phyloP scores from a whole-genome alignment of 2,329 filamentous ascomycete species.

The Colletotrichum lentis region DNA sequence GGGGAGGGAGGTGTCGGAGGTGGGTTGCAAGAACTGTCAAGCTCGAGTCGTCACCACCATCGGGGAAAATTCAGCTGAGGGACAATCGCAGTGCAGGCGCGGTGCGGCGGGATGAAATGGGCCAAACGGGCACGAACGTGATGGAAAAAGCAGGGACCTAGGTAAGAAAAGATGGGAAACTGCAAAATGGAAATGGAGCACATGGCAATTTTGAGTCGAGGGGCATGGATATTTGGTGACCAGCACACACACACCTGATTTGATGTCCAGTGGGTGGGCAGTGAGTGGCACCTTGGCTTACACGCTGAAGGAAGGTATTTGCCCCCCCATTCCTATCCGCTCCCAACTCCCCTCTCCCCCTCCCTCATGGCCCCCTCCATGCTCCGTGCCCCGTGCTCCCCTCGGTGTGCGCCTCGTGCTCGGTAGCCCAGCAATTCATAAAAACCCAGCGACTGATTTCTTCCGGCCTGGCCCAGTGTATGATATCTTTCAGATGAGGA shows the following conservation, averaged over 20 bases:
- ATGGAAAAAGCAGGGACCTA: conserved; percentile 14
- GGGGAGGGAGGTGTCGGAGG: not conserved
- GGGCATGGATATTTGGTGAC: conserved; percentile 23
- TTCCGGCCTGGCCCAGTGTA: not conserved
- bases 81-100: not conserved
- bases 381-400: not conserved
- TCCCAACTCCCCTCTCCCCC: not conserved
- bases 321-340: not conserved
- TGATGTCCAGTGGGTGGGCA: not conserved
- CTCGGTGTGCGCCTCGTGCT: not conserved
- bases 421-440: not conserved
- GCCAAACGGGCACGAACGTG: not conserved
- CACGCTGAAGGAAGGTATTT: not conserved
- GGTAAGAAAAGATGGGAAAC: conserved; percentile 34
- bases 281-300: no score
- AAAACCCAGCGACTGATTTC: not conserved
- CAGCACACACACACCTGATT: not conserved
- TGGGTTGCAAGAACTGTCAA: not conserved
- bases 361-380: not conserved
- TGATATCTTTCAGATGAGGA: not conserved
- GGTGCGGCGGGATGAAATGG: not conserved
- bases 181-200: conserved; percentile 35
- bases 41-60: conserved; percentile 8
- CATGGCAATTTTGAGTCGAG: conserved; percentile 33
- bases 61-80: not conserved